Percentiles rank a stretch among this genome's conserved stretches.
Evolutionary conservation across 257 asterid species (phyloP).

Genomic region (Nicotiana tabacum): DNA sequence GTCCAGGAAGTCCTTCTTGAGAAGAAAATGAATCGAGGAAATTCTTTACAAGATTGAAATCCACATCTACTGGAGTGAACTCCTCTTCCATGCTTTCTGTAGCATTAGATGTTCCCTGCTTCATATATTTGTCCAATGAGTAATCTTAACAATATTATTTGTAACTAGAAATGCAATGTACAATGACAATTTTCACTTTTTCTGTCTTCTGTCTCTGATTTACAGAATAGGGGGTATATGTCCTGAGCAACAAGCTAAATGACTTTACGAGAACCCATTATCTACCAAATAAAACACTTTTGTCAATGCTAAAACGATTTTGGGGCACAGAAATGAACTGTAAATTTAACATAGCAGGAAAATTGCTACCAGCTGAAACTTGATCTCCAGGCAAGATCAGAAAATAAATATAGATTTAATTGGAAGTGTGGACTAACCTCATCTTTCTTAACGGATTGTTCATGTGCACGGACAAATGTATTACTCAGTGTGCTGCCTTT

Average conservation of each 20-base stretch:
- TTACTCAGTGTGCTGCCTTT: conserved; percentile 62
- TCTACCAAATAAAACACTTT: not conserved
- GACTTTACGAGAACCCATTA: not conserved
- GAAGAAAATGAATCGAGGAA: conserved; percentile 76
- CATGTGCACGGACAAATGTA: conserved; percentile 60
- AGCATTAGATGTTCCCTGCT: conserved; percentile 60
- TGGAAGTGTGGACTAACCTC: conserved; percentile 42
- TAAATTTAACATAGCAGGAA: not conserved
- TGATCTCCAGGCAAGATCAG: not conserved
- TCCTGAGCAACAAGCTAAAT: not conserved
- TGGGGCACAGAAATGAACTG: not conserved
- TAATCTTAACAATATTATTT: not conserved
- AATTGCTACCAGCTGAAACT: not conserved
- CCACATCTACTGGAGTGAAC: conserved; percentile 79
- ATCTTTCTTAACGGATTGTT: conserved; percentile 41
- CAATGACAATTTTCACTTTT: not conserved
- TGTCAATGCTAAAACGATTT: not conserved
- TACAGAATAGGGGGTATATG: not conserved
- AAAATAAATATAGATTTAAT: not conserved
- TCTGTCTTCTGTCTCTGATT: not conserved
- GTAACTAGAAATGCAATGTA: not conserved
- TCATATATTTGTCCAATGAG: not conserved
- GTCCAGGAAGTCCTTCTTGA: conserved; percentile 92
- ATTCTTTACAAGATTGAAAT: conserved; percentile 83
- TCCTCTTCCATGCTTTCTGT: conserved; percentile 59